Evolutionary conservation across 257 asterid species (phyloP), one percentile per base, ranked within the genome.

Genomic region (Mentha longifolia): DNA sequence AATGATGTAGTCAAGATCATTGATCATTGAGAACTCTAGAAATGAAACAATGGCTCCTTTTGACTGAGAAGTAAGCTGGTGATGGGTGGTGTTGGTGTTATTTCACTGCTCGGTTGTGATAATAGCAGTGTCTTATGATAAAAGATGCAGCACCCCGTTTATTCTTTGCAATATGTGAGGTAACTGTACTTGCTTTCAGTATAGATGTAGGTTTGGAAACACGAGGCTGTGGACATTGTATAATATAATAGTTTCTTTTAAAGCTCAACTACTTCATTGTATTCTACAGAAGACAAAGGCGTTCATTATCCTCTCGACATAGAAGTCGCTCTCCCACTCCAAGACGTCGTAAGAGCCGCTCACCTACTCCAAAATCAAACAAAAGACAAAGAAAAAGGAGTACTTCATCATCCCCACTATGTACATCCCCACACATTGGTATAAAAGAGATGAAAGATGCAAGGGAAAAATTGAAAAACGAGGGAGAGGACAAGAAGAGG

Each of bases 91-190:
- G 90, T 89, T 89, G 88, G 94, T 87, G 95, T 85, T 85, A 85
- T 80, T 83, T 89, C 85, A 78, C 86, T 86, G 95, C 93, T 81
- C 90, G 85, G 78, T 86, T 88, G 88, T 88, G 94, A 86, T 80
- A 86, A 84, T 89, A 80, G 88, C 98, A 46, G 91, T 95, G 83
- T 89, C 96, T 82, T 85, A 77, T 88, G 93, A 85, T 89, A 81
- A 89, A 89, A 81, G 98, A 86, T 81, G 98, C 95, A 82, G 96
- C 95, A 64, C 91, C 78, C 87, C 85, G 95, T 95, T 85, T 79
- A 84, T 78, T 83, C 95, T 88, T 88, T 85, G 92, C 99, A 88
- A 78, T 82, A 66, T 86, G 84, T 88, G 97, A 92, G 99, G 99
- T 95, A 92, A 95, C 87, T 69, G 92, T 78, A 88, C 79, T 67